phyloP scores from a whole-genome alignment of 202 grass and related monocot genomes.

The Digitaria exilis region DNA sequence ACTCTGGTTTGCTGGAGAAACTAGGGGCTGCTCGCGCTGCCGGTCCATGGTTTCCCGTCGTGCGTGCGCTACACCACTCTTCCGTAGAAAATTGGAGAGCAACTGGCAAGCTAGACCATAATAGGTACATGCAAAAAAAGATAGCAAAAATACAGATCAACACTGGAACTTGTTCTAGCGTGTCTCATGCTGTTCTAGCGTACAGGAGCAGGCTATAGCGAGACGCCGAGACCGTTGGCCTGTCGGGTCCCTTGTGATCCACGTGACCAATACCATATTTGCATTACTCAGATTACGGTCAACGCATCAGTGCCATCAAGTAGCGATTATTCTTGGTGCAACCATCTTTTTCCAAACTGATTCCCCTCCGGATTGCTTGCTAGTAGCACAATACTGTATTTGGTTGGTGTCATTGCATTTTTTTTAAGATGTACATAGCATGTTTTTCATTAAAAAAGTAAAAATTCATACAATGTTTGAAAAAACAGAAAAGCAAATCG shows the following conservation, averaged over 20 bases:
- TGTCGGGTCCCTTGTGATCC: neutral
- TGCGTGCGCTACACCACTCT: neutral
- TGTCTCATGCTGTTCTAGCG: neutral
- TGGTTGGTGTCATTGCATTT: too few relatives aligned
- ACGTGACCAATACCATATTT: neutral
- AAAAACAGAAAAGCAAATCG: too few relatives aligned
- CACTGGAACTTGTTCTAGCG: neutral
- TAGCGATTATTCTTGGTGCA: neutral
- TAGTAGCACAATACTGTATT: too few relatives aligned
- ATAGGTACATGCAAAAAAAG: neutral
- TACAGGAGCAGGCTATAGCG: neutral
- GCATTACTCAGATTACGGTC: too few relatives aligned
- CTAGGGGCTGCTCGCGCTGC: neutral
- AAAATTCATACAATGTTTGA: too few relatives aligned
- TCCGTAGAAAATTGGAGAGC: neutral
- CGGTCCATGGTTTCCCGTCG: neutral
- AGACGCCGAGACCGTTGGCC: too few relatives aligned
- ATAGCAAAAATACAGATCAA: neutral
- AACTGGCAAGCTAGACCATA: neutral
- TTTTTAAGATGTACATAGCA: too few relatives aligned
- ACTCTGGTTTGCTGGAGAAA: constrained; percentile 24
- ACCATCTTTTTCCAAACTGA: neutral
- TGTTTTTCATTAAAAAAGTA: too few relatives aligned
- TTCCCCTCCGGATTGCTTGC: neutral
- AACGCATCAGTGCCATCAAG: neutral